Evolutionary conservation across 2,329 filamentous ascomycete species (phyloP), one percentile per base, ranked within the genome.

Genomic region (Colletotrichum sojae): DNA sequence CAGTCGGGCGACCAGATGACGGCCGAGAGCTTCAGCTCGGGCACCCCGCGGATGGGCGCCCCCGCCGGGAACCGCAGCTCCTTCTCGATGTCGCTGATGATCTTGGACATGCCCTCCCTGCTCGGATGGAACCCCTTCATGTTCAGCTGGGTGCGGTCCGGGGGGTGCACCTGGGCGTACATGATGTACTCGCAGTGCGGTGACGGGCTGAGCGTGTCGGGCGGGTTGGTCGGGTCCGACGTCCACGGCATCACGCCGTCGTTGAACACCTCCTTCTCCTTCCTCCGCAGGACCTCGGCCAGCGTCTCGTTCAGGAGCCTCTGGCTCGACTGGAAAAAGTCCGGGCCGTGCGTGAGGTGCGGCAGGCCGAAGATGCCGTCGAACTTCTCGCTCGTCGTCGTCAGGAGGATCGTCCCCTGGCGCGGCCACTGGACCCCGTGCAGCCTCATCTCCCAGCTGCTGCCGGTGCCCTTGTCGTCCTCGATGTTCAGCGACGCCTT

Each of bases 341-440:
- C 83, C 4, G 82, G 77, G 20, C 83, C 79, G 0, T 93, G 87
- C 0, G 92, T 85, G 59, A 99, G 86, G 79, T 98, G 94, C 27
- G 96, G 95, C 54, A 98, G 83, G 2, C 91, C 92, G 78, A 97
- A 97, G 64, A 98, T 91, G 51, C 96, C 95, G n/a, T 92, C 90
- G 76, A 96, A 96, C 83, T 97, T 98, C 76, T 97, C 93, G 79
- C 94, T 98, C 55, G 94, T 95, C 0, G 95, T 98, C 2, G 92
- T 93, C 77, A 98, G 83, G 43, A 98, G 83, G 57, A 96, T 89
- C 15, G 90, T 88, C 2, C 96, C 96, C 71, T 92, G 89, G n/a
- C 88, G 86, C 45, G 92, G 90, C 85, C 94, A 97, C 82, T 98
- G 95, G 4, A 97, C 87, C 4, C 96, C 96, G 79, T 94, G 91